Evolutionary conservation across 768 basidiomycete species (phyloP).

Genomic region (Suillus cothurnatus): DNA sequence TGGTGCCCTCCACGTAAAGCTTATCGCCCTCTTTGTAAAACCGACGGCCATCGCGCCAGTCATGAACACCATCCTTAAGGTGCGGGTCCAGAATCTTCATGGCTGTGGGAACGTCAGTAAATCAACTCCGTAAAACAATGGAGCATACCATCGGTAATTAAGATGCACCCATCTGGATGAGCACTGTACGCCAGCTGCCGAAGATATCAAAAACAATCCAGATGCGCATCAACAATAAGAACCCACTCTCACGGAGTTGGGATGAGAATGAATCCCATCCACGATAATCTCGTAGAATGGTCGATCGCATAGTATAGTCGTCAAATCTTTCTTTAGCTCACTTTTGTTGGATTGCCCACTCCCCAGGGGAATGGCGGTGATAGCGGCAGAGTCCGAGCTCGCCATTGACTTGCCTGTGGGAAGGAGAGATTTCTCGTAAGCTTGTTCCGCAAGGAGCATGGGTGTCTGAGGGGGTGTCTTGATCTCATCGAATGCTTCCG

Average conservation of each 20-base stretch:
- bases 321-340: slow-evolving; percentile 49
- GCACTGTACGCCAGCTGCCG: slow-evolving; percentile 78
- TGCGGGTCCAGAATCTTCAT: slow-evolving; percentile 87
- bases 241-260: slow-evolving; percentile 83
- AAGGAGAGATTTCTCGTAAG: slow-evolving; percentile 1
- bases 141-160: slow-evolving; percentile 82
- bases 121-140: slow-evolving; percentile 2
- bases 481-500: slow-evolving; percentile 65
- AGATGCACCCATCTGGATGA: slow-evolving; percentile 82
- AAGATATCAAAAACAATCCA: slow-evolving; percentile 2
- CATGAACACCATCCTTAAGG: slow-evolving; percentile 80
- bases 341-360: slow-evolving; percentile 33
- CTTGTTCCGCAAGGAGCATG: slow-evolving; percentile 21
- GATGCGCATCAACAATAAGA: background rate
- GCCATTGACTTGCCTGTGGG: slow-evolving; percentile 5
- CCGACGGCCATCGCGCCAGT: slow-evolving; percentile 83
- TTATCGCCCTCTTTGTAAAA: slow-evolving; percentile 82
- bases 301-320: slow-evolving; percentile 53
- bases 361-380: slow-evolving; percentile 17
- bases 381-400: slow-evolving; percentile 8
- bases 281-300: slow-evolving; percentile 91
- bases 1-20: slow-evolving; percentile 82
- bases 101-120: slow-evolving; percentile 43
- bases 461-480: slow-evolving; percentile 60
- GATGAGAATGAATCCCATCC: slow-evolving; percentile 90